phyloP scores from a whole-genome alignment of 768 basidiomycete genomes.

The Russula abietina region DNA sequence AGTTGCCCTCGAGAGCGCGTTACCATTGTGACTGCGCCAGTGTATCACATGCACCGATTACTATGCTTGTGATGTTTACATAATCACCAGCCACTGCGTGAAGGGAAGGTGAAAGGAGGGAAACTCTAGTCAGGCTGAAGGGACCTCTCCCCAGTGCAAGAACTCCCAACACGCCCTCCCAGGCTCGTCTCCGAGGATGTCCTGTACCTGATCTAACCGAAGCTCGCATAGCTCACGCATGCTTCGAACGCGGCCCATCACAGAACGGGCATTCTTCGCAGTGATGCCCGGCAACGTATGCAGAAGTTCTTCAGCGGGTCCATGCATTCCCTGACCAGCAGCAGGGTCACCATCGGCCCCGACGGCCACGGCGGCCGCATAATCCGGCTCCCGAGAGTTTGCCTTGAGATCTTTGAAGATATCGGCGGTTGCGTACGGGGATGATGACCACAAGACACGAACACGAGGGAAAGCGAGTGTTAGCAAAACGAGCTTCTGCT shows the following conservation, averaged over 20 bases:
- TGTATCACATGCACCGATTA: background rate
- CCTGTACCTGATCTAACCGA: constrained; percentile 54
- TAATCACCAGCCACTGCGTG: background rate
- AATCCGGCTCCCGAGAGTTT: constrained; percentile 76
- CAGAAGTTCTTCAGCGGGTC: constrained; percentile 76
- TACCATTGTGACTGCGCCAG: constrained; percentile 8
- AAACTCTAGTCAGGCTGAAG: background rate
- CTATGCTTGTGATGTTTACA: constrained; percentile 5
- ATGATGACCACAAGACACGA: constrained; percentile 96
- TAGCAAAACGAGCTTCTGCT: constrained; percentile 89
- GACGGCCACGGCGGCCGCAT: constrained; percentile 62
- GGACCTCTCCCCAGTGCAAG: constrained; percentile 59
- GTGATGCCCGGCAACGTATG: constrained; percentile 79
- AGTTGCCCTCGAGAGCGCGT: background rate
- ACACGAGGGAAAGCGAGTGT: constrained; percentile 86
- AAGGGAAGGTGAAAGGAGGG: background rate
- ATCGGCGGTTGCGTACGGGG: constrained; percentile 84
- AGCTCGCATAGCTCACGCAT: constrained; percentile 71
- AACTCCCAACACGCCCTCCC: constrained; percentile 80
- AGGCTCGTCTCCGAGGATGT: constrained; percentile 71
- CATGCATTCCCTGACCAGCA: constrained; percentile 61
- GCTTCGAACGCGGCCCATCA: constrained; percentile 75
- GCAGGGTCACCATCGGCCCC: constrained; percentile 76
- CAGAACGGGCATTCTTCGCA: constrained; percentile 76
- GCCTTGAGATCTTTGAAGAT: constrained; percentile 90